Evolutionary conservation across 768 basidiomycete species (phyloP).

Genomic region (Russula vinacea): DNA sequence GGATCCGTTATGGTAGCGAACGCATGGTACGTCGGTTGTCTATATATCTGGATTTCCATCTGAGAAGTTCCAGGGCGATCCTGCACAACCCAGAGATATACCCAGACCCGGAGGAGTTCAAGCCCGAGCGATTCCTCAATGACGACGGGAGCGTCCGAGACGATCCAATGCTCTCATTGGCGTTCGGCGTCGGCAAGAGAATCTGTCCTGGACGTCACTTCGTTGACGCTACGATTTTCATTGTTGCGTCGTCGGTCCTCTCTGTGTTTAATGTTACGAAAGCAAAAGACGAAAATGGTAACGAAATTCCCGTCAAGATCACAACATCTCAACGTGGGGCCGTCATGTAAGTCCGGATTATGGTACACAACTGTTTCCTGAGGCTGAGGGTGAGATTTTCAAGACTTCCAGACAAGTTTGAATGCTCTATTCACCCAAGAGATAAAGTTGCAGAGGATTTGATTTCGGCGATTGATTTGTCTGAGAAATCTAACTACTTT

Average conservation of each 20-base stretch:
- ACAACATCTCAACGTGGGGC: not conserved
- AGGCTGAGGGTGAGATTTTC: not conserved
- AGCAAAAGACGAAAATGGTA: not conserved
- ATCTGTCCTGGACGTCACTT: conserved; percentile 2
- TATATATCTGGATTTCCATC: not conserved
- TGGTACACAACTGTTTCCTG: not conserved
- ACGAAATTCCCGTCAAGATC: not conserved
- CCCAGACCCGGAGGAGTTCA: not conserved
- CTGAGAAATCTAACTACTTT: not conserved
- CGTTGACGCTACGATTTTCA: not conserved
- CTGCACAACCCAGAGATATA: not conserved
- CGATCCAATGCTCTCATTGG: not conserved
- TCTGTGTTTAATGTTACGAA: not conserved
- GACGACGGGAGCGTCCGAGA: not conserved
- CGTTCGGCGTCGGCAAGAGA: not conserved
- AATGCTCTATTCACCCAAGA: not conserved
- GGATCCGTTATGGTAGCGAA: not conserved
- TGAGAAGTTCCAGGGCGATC: not conserved
- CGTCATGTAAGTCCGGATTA: not conserved
- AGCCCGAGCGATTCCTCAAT: conserved; percentile 1
- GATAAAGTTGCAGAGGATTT: not conserved
- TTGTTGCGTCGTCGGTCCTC: not conserved
- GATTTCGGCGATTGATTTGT: not conserved
- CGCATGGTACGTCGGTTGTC: not conserved
- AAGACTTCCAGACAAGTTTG: not conserved